phyloP scores from a whole-genome alignment of 805 yeast genomes.

The Saccharomycopsis schoenii region DNA sequence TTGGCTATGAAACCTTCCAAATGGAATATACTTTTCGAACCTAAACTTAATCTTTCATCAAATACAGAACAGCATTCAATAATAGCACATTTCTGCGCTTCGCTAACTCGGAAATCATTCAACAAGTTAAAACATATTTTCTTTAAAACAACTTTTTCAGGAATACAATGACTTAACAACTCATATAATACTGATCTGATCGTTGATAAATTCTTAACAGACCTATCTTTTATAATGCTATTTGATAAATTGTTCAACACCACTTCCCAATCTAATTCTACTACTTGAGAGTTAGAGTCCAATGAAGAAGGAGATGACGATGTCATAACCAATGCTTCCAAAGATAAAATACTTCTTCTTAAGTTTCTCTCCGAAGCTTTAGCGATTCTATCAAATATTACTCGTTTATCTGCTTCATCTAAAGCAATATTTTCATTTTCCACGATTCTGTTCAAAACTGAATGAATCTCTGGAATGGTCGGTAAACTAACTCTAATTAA shows the following conservation, averaged over 20 bases:
- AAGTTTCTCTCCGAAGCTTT: slow-evolving; percentile 55
- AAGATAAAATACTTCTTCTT: slow-evolving; percentile 63
- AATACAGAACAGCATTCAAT: slow-evolving; percentile 53
- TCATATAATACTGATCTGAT: slow-evolving; percentile 70
- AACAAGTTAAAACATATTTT: slow-evolving; percentile 42
- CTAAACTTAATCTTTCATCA: slow-evolving; percentile 82
- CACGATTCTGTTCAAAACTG: slow-evolving; percentile 47
- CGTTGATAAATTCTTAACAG: slow-evolving; percentile 46
- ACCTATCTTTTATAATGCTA: slow-evolving; percentile 48
- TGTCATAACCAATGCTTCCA: slow-evolving; percentile 76
- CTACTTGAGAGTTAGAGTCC: slow-evolving; percentile 37
- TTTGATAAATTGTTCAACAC: slow-evolving; percentile 60
- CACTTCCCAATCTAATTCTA: slow-evolving; percentile 84
- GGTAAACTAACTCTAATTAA: slow-evolving; percentile 88
- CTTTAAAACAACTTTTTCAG: slow-evolving; percentile 72
- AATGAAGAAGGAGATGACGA: slow-evolving; percentile 48
- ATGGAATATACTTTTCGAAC: slow-evolving; percentile 86
- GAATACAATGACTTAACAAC: slow-evolving; percentile 85
- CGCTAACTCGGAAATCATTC: slow-evolving; percentile 22
- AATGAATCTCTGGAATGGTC: slow-evolving; percentile 41
- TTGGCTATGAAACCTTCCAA: slow-evolving; percentile 89
- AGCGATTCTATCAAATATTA: slow-evolving; percentile 42
- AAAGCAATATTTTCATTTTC: slow-evolving; percentile 42
- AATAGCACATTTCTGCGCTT: slow-evolving; percentile 33
- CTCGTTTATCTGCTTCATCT: slow-evolving; percentile 25